These are phyloP conservation scores for Calycina herbarum DNA, from an alignment of 2,329 filamentous ascomycete species.

Conservation along the genomic window DNA sequence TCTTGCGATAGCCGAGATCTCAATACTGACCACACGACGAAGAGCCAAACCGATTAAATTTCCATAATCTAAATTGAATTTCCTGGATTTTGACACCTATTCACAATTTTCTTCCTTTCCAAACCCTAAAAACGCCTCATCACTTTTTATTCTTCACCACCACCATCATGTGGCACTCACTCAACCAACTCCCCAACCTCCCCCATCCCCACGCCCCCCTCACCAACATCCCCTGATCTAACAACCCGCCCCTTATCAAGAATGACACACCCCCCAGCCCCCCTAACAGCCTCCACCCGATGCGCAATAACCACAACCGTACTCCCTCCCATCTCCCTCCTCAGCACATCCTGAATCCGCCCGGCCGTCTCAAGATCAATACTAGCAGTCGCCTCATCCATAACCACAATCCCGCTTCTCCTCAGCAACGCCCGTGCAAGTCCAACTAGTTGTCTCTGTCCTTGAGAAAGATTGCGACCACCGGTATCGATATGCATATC, in stretches of 20 bases:
- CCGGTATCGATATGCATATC: slow-evolving; percentile 58
- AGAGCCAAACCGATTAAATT: too few relatives aligned
- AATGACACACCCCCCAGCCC: slow-evolving; percentile 49
- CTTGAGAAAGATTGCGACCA: slow-evolving; percentile 63
- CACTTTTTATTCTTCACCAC: too few relatives aligned
- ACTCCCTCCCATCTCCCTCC: slow-evolving; percentile 55
- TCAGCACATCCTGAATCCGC: slow-evolving; percentile 54
- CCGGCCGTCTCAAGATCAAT: slow-evolving; percentile 62
- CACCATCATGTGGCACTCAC: not conserved
- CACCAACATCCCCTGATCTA: slow-evolving; percentile 23
- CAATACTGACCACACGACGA: too few relatives aligned
- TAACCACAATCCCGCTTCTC: slow-evolving; percentile 60
- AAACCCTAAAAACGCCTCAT: too few relatives aligned
- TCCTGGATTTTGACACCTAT: too few relatives aligned
- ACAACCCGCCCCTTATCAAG: slow-evolving; percentile 34
- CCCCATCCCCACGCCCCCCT: slow-evolving; percentile 22
- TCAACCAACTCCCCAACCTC: slow-evolving; percentile 7
- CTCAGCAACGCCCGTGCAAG: slow-evolving; percentile 62
- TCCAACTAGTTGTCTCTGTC: slow-evolving; percentile 65
- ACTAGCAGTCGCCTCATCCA: slow-evolving; percentile 67
- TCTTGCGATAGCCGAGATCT: too few relatives aligned
- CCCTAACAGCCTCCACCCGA: slow-evolving; percentile 60
- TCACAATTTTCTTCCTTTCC: too few relatives aligned
- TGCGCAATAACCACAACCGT: slow-evolving; percentile 68
- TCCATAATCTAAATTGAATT: too few relatives aligned